phyloP scores from a whole-genome alignment of 805 yeast species.

The Candida endomychidarum region DNA sequence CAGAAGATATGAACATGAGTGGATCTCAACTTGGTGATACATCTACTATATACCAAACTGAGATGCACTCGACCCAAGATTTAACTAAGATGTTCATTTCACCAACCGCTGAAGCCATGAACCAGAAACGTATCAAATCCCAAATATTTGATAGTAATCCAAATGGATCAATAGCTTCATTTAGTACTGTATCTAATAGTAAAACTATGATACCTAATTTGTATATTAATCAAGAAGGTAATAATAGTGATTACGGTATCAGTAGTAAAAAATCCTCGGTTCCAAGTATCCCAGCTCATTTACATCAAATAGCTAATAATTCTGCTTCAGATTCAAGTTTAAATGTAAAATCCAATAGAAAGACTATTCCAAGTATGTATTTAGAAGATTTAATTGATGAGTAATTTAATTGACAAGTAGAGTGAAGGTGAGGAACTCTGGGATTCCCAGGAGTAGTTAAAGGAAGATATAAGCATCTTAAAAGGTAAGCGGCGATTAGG shows the following conservation, averaged over 20 bases:
- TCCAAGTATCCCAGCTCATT: conserved; percentile 6
- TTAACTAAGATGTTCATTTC: conserved; percentile 63
- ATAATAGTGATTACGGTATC: conserved; percentile 33
- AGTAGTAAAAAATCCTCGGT: conserved; percentile 9
- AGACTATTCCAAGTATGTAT: conserved; percentile 48
- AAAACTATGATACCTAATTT: conserved; percentile 35
- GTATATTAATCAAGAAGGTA: conserved; percentile 38
- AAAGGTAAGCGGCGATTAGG: no score
- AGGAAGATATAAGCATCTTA: neutral
- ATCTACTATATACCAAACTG: conserved; percentile 35
- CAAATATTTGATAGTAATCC: conserved; percentile 20
- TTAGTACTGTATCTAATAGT: conserved; percentile 13
- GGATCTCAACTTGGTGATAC: conserved; percentile 29
- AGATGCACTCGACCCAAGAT: conserved; percentile 36
- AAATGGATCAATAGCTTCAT: conserved; percentile 15
- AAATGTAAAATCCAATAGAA: conserved; percentile 24
- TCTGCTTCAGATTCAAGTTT: conserved; percentile 9
- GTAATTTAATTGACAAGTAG: conserved; percentile 1
- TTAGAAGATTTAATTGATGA: conserved; percentile 50
- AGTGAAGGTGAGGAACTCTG: neutral
- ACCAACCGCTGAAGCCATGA: conserved; percentile 75
- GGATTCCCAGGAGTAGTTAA: neutral
- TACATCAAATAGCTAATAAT: conserved; percentile 11
- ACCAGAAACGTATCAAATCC: conserved; percentile 37
- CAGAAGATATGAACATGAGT: conserved; percentile 14